Percentiles rank a stretch among this genome's conserved stretches.
Evolutionary conservation across 805 yeast species (phyloP).

Genomic region (Blastobotrys terrestris): DNA sequence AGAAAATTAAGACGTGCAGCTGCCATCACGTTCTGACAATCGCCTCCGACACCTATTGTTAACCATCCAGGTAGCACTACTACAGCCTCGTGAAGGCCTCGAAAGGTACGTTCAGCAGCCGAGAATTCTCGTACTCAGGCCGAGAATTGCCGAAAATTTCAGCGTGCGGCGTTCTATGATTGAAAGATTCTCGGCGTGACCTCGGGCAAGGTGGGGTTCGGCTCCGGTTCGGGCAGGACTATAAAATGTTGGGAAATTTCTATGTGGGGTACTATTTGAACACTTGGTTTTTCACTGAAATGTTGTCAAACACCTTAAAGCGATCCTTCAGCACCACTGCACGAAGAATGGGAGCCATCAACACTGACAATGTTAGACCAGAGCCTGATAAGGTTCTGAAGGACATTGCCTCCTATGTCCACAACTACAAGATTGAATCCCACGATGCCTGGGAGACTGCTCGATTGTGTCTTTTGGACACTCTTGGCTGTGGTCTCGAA

Average conservation of each 20-base stretch:
- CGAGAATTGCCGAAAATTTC: not conserved
- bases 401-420: conserved; percentile 48
- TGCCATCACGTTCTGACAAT: too few relatives aligned
- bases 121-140: too few relatives aligned
- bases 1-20: too few relatives aligned
- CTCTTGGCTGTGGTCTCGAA: conserved; percentile 56
- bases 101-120: too few relatives aligned
- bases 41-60: too few relatives aligned
- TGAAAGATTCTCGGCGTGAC: not conserved
- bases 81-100: too few relatives aligned
- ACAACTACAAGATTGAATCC: conserved; percentile 40
- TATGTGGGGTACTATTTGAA: not conserved
- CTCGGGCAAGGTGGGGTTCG: not conserved
- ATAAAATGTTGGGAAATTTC: not conserved
- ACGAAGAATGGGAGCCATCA: conserved; percentile 19
- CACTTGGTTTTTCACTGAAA: not conserved
- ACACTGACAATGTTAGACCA: conserved; percentile 45
- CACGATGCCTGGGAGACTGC: conserved; percentile 49
- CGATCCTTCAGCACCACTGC: conserved; percentile 4
- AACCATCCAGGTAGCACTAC: too few relatives aligned
- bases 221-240: not conserved
- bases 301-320: not conserved
- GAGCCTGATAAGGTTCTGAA: conserved; percentile 42
- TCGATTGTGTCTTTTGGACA: conserved; percentile 47
- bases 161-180: not conserved